Base-by-base conservation (phyloP, 169 alveolate species). In the Plasmodium gallinaceum region DNA sequence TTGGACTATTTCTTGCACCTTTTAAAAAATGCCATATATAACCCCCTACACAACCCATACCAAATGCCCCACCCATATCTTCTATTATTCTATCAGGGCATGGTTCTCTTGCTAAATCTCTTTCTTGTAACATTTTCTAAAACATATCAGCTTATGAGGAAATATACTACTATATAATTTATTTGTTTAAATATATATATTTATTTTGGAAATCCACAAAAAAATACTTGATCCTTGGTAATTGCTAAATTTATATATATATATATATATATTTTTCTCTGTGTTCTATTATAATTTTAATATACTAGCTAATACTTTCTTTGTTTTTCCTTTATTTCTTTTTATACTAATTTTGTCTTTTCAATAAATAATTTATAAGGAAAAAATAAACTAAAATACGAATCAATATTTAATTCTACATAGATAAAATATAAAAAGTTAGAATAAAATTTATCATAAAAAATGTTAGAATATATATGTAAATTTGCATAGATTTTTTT, bases 21-120 rank as follows among this genome's bases (percentile, higher is more conserved):
- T 96, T 96, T 74, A 96, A 95, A 91, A 97, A 98, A 70, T 96
- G 98, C 97, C 98, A 96, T 14, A 97, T 74, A 72, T 97, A 97
- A 0, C 99, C 99, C 24, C 99, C 99, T 51, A 96, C 88, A 46
- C 98, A 96, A 0, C 99, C 99, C 98, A 97, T 97, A 52, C 99
- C 98, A 85, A 97, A 98, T 8, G 99, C 99, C 39, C 99, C 99
- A 26, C 99, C 99, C 88, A 98, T 88, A 78, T 98, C 99, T 86
- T 97, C 99, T 68, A 97, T 95, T 43, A 98, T 96, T 91, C 99
- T 95, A 62, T 97, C 99, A 14, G 99, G 99, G 71, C 99, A 98
- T 12, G 99, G 99, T 83, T 96, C 98, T 52, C 98, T 91, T 16
- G 97, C 94, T 87, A 94, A 80, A 68, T 97, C 98, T 22, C 97